A percentile compares a stretch with the other conserved stretches of the same genome.
phyloP scores from a whole-genome alignment of 495 filamentous ascomycete species.

The Trichocladium antarcticum region DNA sequence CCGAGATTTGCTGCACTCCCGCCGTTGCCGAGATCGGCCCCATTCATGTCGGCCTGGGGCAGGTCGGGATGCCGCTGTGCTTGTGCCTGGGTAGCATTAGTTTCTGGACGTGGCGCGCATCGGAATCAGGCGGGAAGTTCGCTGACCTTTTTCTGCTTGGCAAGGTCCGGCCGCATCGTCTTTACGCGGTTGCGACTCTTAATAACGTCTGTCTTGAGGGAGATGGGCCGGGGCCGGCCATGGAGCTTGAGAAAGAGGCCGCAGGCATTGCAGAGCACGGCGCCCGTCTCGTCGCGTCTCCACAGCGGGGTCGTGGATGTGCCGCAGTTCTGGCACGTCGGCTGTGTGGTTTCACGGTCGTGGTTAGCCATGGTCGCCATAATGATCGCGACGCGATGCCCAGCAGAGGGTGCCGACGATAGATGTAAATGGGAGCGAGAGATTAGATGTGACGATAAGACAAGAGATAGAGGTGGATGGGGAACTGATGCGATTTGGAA shows the following conservation, averaged over 20 bases:
- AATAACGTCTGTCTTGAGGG: conserved; percentile 97
- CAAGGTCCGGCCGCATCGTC: conserved; percentile 62
- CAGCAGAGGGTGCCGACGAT: background rate
- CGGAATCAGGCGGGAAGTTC: background rate
- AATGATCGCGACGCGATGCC: conserved; percentile 8
- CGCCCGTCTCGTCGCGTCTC: conserved; percentile 90
- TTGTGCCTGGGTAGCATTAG: conserved; percentile 6
- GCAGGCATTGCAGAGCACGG: conserved; percentile 98
- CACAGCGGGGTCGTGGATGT: conserved; percentile 94
- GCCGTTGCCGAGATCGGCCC: conserved; percentile 37
- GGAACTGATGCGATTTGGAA: conserved; percentile 13
- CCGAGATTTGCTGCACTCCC: conserved; percentile 25
- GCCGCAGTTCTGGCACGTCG: conserved; percentile 91
- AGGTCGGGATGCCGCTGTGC: conserved; percentile 33
- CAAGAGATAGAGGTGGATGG: conserved; percentile 19
- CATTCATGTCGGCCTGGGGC: conserved; percentile 48
- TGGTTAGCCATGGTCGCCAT: conserved; percentile 38
- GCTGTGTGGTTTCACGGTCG: conserved; percentile 63
- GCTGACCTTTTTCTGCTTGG: conserved; percentile 76
- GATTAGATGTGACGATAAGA: conserved; percentile 28
- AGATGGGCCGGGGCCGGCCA: conserved; percentile 82
- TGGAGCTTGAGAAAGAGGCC: conserved; percentile 96
- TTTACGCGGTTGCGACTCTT: conserved; percentile 98
- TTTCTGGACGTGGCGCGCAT: background rate
- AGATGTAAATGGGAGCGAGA: conserved; percentile 10